Evolutionary conservation across 192 early-diverging fungal genomes (phyloP).

Genomic region (Glomus cerebriforme): DNA sequence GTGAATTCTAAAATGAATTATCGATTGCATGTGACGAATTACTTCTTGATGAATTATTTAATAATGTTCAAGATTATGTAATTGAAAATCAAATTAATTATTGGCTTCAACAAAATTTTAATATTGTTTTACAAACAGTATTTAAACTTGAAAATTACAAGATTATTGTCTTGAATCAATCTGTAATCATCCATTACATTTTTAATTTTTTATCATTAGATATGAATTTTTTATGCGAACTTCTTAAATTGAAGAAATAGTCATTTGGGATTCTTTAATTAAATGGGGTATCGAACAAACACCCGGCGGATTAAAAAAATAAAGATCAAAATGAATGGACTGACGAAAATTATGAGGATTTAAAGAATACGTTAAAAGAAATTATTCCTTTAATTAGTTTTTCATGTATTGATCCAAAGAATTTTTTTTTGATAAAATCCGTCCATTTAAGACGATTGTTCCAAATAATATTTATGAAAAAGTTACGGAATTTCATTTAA

Average conservation of each 20-base stretch:
- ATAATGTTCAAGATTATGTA: no score
- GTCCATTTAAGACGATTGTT: background rate
- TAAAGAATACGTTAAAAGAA: background rate
- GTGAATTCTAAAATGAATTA: no score
- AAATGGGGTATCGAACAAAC: no score
- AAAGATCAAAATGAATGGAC: background rate
- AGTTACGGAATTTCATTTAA: no score
- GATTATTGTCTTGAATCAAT: conserved; percentile 2
- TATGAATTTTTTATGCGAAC: no score
- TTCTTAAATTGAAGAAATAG: no score
- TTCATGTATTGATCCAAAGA: background rate
- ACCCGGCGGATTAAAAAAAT: background rate
- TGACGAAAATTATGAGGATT: background rate
- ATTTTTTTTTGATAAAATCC: background rate
- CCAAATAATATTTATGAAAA: background rate
- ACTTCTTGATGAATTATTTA: no score
- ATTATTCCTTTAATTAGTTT: background rate
- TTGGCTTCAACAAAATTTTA: no score
- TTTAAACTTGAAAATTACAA: background rate
- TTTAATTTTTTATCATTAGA: conserved; percentile 1
- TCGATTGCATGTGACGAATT: no score
- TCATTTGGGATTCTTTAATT: no score
- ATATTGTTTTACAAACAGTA: background rate
- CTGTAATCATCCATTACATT: background rate
- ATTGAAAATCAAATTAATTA: no score